A percentile compares a stretch with the other conserved stretches of the same genome.
These are phyloP conservation scores for Penicillium angulare DNA, from an alignment of 495 filamentous ascomycete genomes.

Conservation along the genomic window DNA sequence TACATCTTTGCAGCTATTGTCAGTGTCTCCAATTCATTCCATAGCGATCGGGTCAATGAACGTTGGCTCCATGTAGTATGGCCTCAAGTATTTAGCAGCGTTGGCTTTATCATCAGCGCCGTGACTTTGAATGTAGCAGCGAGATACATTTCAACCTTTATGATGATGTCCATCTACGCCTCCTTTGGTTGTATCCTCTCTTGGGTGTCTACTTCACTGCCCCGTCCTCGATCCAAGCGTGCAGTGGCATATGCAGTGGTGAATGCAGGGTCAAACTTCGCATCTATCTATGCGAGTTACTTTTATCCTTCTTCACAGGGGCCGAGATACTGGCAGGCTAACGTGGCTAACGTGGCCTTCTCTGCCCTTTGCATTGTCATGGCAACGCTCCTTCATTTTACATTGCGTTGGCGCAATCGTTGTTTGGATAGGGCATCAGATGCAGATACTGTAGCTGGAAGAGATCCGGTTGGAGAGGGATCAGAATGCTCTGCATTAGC, in stretches of 20 bases:
- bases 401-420: slow-evolving; percentile 4
- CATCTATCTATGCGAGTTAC: slow-evolving; percentile 42
- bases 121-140: slow-evolving; percentile 31
- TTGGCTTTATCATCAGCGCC: slow-evolving; percentile 42
- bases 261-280: slow-evolving; percentile 36
- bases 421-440: slow-evolving; percentile 4
- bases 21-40: slow-evolving; percentile 29
- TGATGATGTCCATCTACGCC: slow-evolving; percentile 43
- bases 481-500: slow-evolving; percentile 5
- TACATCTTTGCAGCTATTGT: slow-evolving; percentile 45
- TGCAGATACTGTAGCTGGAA: slow-evolving; percentile 2
- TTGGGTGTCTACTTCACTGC: slow-evolving; percentile 44
- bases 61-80: slow-evolving; percentile 43
- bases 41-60: slow-evolving; percentile 33
- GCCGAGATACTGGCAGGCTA: slow-evolving; percentile 14
- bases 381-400: slow-evolving; percentile 9
- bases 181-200: slow-evolving; percentile 39
- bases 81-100: slow-evolving; percentile 35
- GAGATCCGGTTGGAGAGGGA: slow-evolving; percentile 1
- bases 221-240: slow-evolving; percentile 43
- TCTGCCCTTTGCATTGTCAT: slow-evolving; percentile 8
- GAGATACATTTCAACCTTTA: slow-evolving; percentile 43
- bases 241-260: slow-evolving; percentile 43
- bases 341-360: slow-evolving; percentile 15
- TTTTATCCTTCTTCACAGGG: slow-evolving; percentile 29